These are phyloP conservation scores for Panus rudis DNA, from an alignment of 768 basidiomycete genomes.

Conservation along the genomic window DNA sequence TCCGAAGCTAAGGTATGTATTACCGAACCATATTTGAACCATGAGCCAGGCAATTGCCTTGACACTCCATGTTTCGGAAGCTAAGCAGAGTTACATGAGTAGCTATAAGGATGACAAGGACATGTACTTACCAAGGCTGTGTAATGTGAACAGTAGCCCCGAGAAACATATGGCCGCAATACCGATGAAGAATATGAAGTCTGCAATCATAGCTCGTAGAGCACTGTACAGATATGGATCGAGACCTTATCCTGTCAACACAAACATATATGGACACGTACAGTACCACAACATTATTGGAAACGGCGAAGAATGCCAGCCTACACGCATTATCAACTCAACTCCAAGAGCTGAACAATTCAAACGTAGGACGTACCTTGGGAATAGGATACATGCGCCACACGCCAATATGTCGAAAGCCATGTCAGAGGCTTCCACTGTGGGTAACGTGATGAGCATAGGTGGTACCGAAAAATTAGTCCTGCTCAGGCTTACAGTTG, in stretches of 20 bases:
- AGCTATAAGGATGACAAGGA: background rate
- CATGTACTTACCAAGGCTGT: conserved; percentile 36
- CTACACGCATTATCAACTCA: conserved; percentile 25
- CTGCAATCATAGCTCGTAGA: conserved; percentile 73
- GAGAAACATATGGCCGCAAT: conserved; percentile 79
- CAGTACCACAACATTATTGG: conserved; percentile 75
- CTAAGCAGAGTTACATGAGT: conserved; percentile 8
- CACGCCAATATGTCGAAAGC: conserved; percentile 83
- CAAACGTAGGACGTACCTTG: conserved; percentile 40
- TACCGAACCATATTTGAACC: conserved; percentile 85
- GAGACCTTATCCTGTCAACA: conserved; percentile 6
- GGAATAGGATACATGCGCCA: conserved; percentile 80
- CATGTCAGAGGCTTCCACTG: conserved; percentile 46
- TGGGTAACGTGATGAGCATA: conserved; percentile 6
- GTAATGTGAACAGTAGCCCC: conserved; percentile 55
- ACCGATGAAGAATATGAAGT: conserved; percentile 73
- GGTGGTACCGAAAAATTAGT: no score
- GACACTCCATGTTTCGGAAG: conserved; percentile 29
- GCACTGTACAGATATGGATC: conserved; percentile 38
- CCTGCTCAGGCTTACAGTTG: conserved; percentile 36
- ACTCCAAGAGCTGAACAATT: background rate
- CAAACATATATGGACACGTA: conserved; percentile 27
- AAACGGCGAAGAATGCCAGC: conserved; percentile 74
- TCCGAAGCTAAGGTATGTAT: conserved; percentile 49
- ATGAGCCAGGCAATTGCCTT: conserved; percentile 74